Conservation (phyloP, 805 yeast genomes). For the Candida piceae region DNA sequence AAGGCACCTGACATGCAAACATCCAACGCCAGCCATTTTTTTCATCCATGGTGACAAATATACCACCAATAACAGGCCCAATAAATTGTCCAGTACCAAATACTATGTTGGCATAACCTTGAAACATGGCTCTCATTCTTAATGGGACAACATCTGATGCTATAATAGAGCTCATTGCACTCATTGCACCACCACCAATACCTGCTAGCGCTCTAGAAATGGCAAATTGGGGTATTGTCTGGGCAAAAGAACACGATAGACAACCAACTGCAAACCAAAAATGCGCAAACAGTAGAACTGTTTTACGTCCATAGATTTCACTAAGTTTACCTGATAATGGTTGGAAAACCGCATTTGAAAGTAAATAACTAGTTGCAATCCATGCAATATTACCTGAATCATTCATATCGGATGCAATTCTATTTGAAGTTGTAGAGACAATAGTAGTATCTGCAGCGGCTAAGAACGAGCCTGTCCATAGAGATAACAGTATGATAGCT, state of each 20-base stretch:
- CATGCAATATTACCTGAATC: conserved; percentile 50
- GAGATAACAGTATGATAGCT: conserved; percentile 23
- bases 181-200: conserved; percentile 54
- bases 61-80: conserved; percentile 42
- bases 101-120: conserved; percentile 43
- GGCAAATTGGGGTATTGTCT: conserved; percentile 39
- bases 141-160: conserved; percentile 53
- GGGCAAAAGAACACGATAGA: conserved; percentile 36
- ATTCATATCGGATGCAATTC: conserved; percentile 55
- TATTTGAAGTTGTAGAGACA: conserved; percentile 52
- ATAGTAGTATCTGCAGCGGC: conserved; percentile 57
- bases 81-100: conserved; percentile 36
- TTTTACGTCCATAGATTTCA: conserved; percentile 56
- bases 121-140: conserved; percentile 47
- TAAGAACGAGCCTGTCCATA: conserved; percentile 44
- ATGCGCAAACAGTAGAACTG: conserved; percentile 39
- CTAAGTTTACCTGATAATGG: conserved; percentile 68
- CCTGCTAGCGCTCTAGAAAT: conserved; percentile 53
- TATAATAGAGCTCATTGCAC: conserved; percentile 45
- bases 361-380: conserved; percentile 68
- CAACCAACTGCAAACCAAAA: conserved; percentile 41
- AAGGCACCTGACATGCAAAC: conserved; percentile 38
- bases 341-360: conserved; percentile 70
- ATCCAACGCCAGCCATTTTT: conserved; percentile 41
- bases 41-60: conserved; percentile 29